A percentile compares a stretch with the other conserved stretches of the same genome.
Conservation (phyloP, 306 rosid genomes). For the Glycyrrhiza uralensis region DNA sequence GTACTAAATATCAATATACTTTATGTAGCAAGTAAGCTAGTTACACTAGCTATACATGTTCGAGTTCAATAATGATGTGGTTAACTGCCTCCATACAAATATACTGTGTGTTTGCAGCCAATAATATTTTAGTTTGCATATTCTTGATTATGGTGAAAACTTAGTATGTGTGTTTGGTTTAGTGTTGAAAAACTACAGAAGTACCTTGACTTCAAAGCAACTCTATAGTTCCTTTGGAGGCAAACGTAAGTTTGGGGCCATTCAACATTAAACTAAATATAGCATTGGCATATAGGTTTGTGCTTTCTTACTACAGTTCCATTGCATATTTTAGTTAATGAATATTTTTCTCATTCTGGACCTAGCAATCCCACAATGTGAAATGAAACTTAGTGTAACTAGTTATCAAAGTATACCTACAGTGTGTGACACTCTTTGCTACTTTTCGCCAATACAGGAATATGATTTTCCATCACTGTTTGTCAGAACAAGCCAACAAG, state of each 20-base stretch:
- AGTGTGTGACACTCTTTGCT: neutral
- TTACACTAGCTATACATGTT: neutral
- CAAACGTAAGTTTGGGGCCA: no score
- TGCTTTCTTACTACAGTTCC: neutral
- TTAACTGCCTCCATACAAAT: neutral
- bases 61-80: neutral
- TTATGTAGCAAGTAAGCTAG: neutral
- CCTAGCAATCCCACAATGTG: neutral
- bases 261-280: no score
- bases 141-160: neutral
- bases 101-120: neutral
- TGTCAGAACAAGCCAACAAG: neutral
- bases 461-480: neutral
- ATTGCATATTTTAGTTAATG: neutral
- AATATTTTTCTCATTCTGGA: neutral
- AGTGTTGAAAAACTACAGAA: no score
- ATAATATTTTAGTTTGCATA: neutral
- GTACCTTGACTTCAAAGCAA: no score
- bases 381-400: conserved; percentile 6
- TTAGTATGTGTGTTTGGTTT: no score
- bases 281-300: neutral
- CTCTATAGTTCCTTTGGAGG: no score
- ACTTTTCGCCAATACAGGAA: neutral
- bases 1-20: no score
- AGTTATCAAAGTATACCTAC: neutral